Evolutionary conservation across 2,329 filamentous ascomycete species (phyloP), one percentile per base, ranked within the genome.

Genomic region (Hymenoscyphus linearis): DNA sequence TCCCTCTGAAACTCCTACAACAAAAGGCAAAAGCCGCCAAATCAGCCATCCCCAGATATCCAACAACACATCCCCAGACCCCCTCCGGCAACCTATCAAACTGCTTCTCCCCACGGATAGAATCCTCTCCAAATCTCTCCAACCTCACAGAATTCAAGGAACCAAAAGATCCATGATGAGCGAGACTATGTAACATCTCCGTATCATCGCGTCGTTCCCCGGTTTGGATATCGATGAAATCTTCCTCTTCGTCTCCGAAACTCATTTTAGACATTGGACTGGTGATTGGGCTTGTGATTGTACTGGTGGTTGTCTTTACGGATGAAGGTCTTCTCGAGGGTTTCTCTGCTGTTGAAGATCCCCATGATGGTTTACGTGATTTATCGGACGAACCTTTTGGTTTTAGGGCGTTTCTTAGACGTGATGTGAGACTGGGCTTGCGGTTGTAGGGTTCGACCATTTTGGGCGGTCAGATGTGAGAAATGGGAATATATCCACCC

Each of bases 1-100:
- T 75, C 13, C 67, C 60, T 62, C 75, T 72, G 18, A 85, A 73
- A 2, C 76, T 76, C 66, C 78, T 80, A 66, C 72, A 80, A 26
- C 81, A 73, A 13, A 83, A 71, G 10, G 79, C 76, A 12, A 85
- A 75, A 66, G 74, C 77, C 4, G 81, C 80, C 18, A 74, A 73
- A 59, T 82, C 81, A n/a, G 74, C 69, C 7, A 76, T 76, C 37
- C 74, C 68, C 18, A 84, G 68, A 60, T 75, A 75, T 9, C 67
- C 69, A 13, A 76, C 71, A 44, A 84, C 76, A 3, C 63, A 63
- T 7, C 70, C 68, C 82, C 82, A 85, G 3, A 83, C 62, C 3
- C 71, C 68, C 1, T 73, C 64, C 3, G 80, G 71, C 14, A 85
- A 69, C 50, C 74, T 78, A 0, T 75, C 75, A 36, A 84, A 74